A percentile compares a stretch with the other conserved stretches of the same genome.
These are phyloP conservation scores for Pythium monospermum DNA, from an alignment of 352 stramenopile species.

Conservation along the genomic window DNA sequence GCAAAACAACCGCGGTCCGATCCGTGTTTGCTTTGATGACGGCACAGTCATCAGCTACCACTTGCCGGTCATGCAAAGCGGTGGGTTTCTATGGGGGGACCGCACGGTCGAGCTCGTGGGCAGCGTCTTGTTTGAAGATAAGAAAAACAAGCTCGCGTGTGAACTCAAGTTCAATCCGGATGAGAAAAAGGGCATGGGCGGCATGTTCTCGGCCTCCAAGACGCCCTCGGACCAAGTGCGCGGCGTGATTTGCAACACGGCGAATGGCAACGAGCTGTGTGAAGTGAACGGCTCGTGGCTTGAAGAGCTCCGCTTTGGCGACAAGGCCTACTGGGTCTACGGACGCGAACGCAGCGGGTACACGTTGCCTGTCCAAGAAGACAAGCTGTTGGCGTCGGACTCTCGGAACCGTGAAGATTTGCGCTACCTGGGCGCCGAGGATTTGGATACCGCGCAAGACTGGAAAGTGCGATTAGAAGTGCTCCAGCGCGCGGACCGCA, in stretches of 20 bases:
- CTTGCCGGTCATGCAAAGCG: slow-evolving; percentile 66
- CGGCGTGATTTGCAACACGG: slow-evolving; percentile 62
- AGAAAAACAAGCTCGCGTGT: slow-evolving; percentile 59
- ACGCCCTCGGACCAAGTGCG: slow-evolving; percentile 71
- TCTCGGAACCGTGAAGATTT: slow-evolving; percentile 70
- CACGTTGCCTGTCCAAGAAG: slow-evolving; percentile 46
- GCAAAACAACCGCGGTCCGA: slow-evolving; percentile 72
- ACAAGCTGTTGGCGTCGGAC: slow-evolving; percentile 67
- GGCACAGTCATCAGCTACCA: slow-evolving; percentile 67
- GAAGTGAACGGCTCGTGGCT: slow-evolving; percentile 77
- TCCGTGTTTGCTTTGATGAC: slow-evolving; percentile 66
- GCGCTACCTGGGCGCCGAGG: slow-evolving; percentile 51
- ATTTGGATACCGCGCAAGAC: slow-evolving; percentile 78
- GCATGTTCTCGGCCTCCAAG: slow-evolving; percentile 77
- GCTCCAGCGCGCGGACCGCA: slow-evolving; percentile 72
- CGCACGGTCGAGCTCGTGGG: slow-evolving; percentile 74
- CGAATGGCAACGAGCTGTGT: slow-evolving; percentile 54
- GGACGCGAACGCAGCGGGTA: slow-evolving; percentile 53
- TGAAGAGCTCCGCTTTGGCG: slow-evolving; percentile 62
- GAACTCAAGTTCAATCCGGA: slow-evolving; percentile 82
- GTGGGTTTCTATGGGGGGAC: slow-evolving; percentile 77
- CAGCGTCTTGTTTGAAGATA: slow-evolving; percentile 70
- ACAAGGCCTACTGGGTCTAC: slow-evolving; percentile 71
- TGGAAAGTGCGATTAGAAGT: slow-evolving; percentile 83
- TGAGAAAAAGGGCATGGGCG: slow-evolving; percentile 83